Evolutionary conservation across 169 alveolate genomes (phyloP).

Genomic region (Plasmodium sp.): DNA sequence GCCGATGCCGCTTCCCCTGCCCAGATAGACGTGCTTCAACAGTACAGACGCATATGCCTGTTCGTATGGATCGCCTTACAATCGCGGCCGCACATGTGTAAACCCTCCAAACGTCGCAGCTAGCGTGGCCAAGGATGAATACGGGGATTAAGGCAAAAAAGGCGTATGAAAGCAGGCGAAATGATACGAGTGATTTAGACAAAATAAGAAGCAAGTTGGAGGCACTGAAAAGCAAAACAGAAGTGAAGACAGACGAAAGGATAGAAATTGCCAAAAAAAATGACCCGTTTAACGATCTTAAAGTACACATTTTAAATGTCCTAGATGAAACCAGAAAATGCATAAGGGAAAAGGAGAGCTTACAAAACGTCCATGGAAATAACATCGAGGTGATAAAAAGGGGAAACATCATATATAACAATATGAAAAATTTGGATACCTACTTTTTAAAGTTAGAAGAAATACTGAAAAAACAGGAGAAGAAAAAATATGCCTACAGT

Average conservation of each 20-base stretch:
- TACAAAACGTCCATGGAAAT: constrained; percentile 50
- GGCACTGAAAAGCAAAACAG: constrained; percentile 34
- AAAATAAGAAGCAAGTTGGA: constrained; percentile 37
- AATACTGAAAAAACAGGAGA: constrained; percentile 32
- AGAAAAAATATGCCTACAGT: constrained; percentile 7
- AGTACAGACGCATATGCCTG: background rate
- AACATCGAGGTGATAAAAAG: constrained; percentile 66
- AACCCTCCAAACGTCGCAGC: background rate
- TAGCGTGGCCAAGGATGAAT: constrained; percentile 18
- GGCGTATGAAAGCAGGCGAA: background rate
- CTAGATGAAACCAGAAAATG: constrained; percentile 61
- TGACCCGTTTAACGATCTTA: constrained; percentile 56
- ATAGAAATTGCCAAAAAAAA: constrained; percentile 7
- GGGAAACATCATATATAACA: constrained; percentile 47
- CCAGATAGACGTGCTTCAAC: background rate
- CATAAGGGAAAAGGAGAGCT: constrained; percentile 48
- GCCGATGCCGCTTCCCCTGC: too few relatives aligned
- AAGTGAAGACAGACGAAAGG: constrained; percentile 13
- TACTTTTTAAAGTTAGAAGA: constrained; percentile 56
- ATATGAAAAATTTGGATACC: constrained; percentile 54
- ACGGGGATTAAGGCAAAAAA: constrained; percentile 3
- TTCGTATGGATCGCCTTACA: background rate
- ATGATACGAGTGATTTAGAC: constrained; percentile 10
- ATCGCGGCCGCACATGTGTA: background rate
- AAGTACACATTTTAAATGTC: constrained; percentile 52